These are phyloP conservation scores for Pterulicium gracile DNA, from an alignment of 1,284 basidiomycete species.

Conservation along the genomic window DNA sequence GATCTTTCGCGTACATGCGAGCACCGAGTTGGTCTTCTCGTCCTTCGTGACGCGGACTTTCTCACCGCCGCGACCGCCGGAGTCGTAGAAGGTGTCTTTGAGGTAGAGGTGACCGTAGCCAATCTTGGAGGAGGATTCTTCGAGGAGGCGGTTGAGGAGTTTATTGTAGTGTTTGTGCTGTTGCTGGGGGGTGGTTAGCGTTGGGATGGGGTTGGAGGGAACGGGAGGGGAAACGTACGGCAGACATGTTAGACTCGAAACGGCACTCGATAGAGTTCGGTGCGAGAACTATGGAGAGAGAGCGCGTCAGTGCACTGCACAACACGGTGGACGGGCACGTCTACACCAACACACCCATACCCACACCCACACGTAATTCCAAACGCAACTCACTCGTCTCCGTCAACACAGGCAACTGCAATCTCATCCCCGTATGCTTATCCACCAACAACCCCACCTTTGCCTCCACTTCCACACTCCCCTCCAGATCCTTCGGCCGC, in stretches of 20 bases:
- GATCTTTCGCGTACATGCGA: conserved; percentile 67
- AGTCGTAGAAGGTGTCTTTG: conserved; percentile 74
- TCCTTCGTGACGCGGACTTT: conserved; percentile 84
- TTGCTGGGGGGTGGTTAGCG: conserved; percentile 30
- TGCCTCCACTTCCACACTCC: conserved; percentile 77
- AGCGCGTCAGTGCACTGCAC: no score
- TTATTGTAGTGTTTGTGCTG: conserved; percentile 85
- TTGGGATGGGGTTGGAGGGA: conserved; percentile 11
- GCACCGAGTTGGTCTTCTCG: conserved; percentile 57
- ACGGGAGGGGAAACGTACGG: conserved; percentile 38
- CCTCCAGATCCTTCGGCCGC: conserved; percentile 33
- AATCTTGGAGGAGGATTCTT: conserved; percentile 42
- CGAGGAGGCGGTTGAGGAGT: conserved; percentile 71
- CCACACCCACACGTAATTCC: no score
- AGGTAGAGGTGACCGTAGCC: conserved; percentile 73
- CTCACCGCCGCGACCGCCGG: conserved; percentile 35
- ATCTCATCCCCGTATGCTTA: conserved; percentile 39
- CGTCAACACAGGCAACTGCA: conserved; percentile 66
- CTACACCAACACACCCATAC: no score
- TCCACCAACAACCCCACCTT: conserved; percentile 83
- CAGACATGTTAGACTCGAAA: conserved; percentile 89
- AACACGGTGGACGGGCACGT: no score
- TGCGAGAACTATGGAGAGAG: conserved; percentile 31
- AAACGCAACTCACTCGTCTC: conserved; percentile 91
- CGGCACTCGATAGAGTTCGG: conserved; percentile 47